A percentile compares a stretch with the other conserved stretches of the same genome.
Conservation (phyloP, 1,284 basidiomycete genomes). For the Tilletia horrida region DNA sequence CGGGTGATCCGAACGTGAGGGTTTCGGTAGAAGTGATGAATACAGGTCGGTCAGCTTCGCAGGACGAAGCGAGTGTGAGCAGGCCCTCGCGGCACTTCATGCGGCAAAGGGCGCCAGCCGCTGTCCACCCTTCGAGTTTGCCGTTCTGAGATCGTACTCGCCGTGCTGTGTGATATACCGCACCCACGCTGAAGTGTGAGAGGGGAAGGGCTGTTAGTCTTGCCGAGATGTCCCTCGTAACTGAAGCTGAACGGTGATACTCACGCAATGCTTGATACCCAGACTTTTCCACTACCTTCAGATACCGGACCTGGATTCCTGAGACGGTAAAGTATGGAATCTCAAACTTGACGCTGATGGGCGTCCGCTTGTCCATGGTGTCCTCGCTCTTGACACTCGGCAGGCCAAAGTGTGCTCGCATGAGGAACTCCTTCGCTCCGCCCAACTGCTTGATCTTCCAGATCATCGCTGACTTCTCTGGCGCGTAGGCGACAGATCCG, state of each 20-base stretch:
- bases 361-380: constrained; percentile 75
- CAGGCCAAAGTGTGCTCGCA: constrained; percentile 54
- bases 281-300: constrained; percentile 97
- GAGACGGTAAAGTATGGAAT: constrained; percentile 94
- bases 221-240: no score
- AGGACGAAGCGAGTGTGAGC: neutral
- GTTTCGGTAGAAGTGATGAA: neutral
- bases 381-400: constrained; percentile 60
- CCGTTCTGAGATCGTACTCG: constrained; percentile 71
- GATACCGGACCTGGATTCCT: constrained; percentile 91
- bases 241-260: no score
- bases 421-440: constrained; percentile 52
- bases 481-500: constrained; percentile 51
- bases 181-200: constrained; percentile 40
- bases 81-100: neutral
- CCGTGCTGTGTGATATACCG: constrained; percentile 90
- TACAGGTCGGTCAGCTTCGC: neutral
- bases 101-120: neutral
- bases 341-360: constrained; percentile 95
- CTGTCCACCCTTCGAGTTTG: constrained; percentile 42
- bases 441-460: constrained; percentile 56
- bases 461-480: constrained; percentile 54
- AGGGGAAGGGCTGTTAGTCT: no score
- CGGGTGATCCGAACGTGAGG: neutral
- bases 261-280: constrained; percentile 74